A percentile compares a stretch with the other conserved stretches of the same genome.
Evolutionary conservation across 2,329 filamentous ascomycete genomes (phyloP).

Genomic region (Cladophialophora chaetospira): DNA sequence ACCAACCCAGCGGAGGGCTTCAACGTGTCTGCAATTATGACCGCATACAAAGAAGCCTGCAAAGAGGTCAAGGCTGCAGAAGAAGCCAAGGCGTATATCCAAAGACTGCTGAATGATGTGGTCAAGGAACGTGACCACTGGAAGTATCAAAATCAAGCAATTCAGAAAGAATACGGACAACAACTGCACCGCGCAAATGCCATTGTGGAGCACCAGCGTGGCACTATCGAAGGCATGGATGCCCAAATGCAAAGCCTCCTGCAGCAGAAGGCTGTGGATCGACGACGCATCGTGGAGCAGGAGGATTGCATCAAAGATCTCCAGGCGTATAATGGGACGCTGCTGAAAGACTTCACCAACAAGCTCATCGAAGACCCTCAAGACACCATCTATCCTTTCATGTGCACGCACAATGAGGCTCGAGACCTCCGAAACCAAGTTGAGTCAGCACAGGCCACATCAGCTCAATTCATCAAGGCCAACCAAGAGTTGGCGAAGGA

Average conservation of each 20-base stretch:
- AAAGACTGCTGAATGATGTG: background rate
- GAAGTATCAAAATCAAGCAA: background rate
- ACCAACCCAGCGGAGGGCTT: background rate
- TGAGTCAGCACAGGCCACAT: background rate
- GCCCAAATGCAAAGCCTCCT: constrained; percentile 3
- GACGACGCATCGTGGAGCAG: background rate
- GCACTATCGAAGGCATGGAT: background rate
- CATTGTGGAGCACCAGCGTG: background rate
- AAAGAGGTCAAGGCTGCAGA: background rate
- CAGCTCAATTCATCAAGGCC: background rate
- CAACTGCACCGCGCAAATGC: background rate
- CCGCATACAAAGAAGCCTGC: background rate
- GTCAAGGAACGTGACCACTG: background rate
- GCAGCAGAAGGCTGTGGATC: background rate
- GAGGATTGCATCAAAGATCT: background rate
- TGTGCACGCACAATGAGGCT: constrained; percentile 14
- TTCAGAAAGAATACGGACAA: background rate
- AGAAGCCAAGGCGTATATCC: background rate
- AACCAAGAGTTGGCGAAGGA: constrained; percentile 4
- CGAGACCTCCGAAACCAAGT: constrained; percentile 1
- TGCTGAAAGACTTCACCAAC: background rate
- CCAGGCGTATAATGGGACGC: background rate
- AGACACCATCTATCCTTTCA: background rate
- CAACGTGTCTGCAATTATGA: background rate
- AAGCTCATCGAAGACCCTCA: constrained; percentile 10